Percentiles rank a stretch among this genome's conserved stretches.
Conservation (phyloP, 129 eudicot genomes). For the Dittrichia graveolens region DNA sequence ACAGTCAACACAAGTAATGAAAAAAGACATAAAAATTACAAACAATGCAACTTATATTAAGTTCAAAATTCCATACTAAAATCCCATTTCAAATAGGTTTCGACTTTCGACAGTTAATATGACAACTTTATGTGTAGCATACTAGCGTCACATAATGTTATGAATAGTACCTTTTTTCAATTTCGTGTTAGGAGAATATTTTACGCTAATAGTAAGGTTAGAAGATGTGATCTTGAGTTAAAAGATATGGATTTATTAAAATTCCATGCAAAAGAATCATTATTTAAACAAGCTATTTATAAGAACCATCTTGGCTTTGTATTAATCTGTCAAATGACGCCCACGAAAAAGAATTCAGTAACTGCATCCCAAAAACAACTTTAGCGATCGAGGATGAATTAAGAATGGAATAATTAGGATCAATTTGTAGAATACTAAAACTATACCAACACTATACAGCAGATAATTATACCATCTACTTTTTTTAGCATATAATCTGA, state of each 20-base stretch:
- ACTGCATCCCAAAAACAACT: not conserved
- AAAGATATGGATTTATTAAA: not conserved
- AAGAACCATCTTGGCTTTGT: not conserved
- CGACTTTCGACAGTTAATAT: too few relatives aligned
- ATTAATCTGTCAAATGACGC: constrained; percentile 2
- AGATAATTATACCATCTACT: too few relatives aligned
- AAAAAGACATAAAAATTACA: not conserved
- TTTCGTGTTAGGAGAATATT: not conserved
- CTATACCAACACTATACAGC: too few relatives aligned
- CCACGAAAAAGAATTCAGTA: not conserved
- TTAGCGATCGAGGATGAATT: not conserved
- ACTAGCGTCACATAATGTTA: not conserved
- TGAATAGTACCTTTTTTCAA: not conserved
- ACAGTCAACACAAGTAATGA: not conserved
- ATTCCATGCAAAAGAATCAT: not conserved
- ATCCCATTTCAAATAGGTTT: not conserved
- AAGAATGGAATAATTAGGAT: not conserved
- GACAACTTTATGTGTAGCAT: not conserved
- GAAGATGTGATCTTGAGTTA: not conserved
- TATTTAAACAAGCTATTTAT: not conserved
- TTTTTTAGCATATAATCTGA: too few relatives aligned
- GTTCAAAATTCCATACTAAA: not conserved
- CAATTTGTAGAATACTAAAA: not conserved
- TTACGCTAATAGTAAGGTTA: not conserved
- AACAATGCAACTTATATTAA: constrained; percentile 1